A percentile compares a stretch with the other conserved stretches of the same genome.
Conservation (phyloP, 768 basidiomycete genomes). For the Clavaria fumosa region DNA sequence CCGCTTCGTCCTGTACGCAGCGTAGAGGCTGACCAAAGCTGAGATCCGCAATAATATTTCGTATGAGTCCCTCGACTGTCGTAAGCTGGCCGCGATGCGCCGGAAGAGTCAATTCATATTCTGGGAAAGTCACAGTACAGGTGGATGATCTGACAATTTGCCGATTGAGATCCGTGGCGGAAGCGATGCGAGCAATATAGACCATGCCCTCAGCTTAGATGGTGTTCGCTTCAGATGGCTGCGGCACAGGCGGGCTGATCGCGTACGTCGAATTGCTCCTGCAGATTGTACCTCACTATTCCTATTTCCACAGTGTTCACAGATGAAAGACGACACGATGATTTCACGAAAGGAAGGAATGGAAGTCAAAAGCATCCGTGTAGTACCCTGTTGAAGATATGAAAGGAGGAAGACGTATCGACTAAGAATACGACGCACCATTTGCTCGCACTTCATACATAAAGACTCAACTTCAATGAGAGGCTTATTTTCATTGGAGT, state of each 20-base stretch:
- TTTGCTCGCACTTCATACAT: constrained; percentile 87
- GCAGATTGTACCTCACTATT: constrained; percentile 97
- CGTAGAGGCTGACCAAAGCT: constrained; percentile 71
- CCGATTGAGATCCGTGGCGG: constrained; percentile 69
- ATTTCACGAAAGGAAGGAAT: constrained; percentile 95
- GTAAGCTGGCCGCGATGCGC: constrained; percentile 80
- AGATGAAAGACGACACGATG: constrained; percentile 92
- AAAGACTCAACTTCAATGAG: constrained; percentile 80
- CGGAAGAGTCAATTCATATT: constrained; percentile 84
- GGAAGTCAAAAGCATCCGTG: constrained; percentile 75
- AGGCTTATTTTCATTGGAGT: constrained; percentile 42
- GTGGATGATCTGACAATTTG: constrained; percentile 84
- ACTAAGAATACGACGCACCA: constrained; percentile 35
- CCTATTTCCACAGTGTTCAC: constrained; percentile 74
- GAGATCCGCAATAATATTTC: constrained; percentile 71
- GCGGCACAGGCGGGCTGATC: background rate
- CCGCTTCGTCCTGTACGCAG: constrained; percentile 56
- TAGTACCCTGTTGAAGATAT: constrained; percentile 50
- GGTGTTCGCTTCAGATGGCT: background rate
- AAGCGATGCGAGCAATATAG: constrained; percentile 68
- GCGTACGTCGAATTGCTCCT: constrained; percentile 66
- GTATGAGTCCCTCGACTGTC: constrained; percentile 87
- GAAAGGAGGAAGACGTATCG: constrained; percentile 11
- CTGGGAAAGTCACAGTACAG: constrained; percentile 72
- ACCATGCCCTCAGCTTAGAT: constrained; percentile 60